Percentiles rank a stretch among this genome's conserved stretches.
phyloP scores from a whole-genome alignment of 2,329 filamentous ascomycete species.

The Penicillium palitans region DNA sequence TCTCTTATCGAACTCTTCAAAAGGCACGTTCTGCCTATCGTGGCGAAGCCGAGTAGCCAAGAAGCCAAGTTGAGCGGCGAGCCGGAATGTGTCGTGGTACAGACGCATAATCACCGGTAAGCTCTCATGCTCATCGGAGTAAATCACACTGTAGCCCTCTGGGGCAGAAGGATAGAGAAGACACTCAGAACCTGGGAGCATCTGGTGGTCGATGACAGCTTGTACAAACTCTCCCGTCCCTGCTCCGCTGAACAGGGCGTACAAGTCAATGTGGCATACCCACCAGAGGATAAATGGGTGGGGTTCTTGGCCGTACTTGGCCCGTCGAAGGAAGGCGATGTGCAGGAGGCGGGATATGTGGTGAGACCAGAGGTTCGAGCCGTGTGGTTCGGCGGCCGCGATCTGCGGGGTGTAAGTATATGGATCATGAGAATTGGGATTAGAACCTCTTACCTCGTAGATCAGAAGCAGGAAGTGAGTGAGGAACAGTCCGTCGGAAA shows the following conservation, averaged over 20 bases:
- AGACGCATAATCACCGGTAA: conserved; percentile 46
- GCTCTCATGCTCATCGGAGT: conserved; percentile 39
- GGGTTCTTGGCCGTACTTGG: conserved; percentile 47
- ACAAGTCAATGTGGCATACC: conserved; percentile 56
- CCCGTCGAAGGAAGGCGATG: conserved; percentile 51
- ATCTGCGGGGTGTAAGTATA: conserved; percentile 38
- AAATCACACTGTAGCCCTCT: conserved; percentile 38
- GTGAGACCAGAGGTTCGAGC: conserved; percentile 55
- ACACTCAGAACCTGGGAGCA: conserved; percentile 47
- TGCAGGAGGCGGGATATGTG: conserved; percentile 55
- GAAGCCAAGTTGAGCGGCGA: conserved; percentile 49
- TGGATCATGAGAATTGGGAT: conserved; percentile 2
- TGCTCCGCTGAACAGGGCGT: conserved; percentile 55
- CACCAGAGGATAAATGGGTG: conserved; percentile 57
- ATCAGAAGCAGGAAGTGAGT: conserved; percentile 59
- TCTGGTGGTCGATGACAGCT: conserved; percentile 49
- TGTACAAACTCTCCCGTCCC: conserved; percentile 53
- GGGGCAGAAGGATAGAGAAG: conserved; percentile 41
- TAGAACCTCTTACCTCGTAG: conserved; percentile 51
- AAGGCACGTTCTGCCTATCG: conserved; percentile 31
- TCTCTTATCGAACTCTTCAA: conserved; percentile 25
- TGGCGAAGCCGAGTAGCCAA: conserved; percentile 44
- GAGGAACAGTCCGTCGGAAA: conserved; percentile 57
- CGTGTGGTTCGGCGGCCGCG: conserved; percentile 48
- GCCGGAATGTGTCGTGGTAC: conserved; percentile 47